Conservation (phyloP, 306 rosid genomes). For the Lathyrus aphaca region DNA sequence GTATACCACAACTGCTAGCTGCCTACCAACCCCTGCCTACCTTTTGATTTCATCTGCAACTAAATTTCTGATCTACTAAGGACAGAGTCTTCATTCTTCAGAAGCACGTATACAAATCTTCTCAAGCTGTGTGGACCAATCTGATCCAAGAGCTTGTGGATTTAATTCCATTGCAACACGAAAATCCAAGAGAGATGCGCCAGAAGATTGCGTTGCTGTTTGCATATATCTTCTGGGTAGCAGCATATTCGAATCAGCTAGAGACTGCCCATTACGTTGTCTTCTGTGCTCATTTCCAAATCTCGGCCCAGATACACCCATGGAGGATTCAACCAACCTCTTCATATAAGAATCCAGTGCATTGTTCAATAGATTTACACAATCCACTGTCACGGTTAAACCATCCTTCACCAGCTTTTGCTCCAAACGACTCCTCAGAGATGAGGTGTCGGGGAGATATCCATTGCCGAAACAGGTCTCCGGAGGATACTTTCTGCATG, state of each 20-base stretch:
- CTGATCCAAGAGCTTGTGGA: constrained; percentile 78
- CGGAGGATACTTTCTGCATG: constrained; percentile 45
- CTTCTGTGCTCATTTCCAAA: constrained; percentile 40
- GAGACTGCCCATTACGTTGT: constrained; percentile 33
- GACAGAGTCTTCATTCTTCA: constrained; percentile 58
- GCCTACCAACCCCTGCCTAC: constrained; percentile 43
- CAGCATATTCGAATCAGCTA: constrained; percentile 45
- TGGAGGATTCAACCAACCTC: constrained; percentile 76
- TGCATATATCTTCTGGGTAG: constrained; percentile 47
- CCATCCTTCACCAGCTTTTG: constrained; percentile 76
- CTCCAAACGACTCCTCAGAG: constrained; percentile 68
- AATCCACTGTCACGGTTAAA: constrained; percentile 57
- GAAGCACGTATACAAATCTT: constrained; percentile 66
- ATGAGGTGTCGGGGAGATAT: constrained; percentile 73
- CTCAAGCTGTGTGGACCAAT: constrained; percentile 86
- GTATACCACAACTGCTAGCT: constrained; percentile 42
- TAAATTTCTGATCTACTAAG: constrained; percentile 34
- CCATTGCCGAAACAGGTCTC: constrained; percentile 71
- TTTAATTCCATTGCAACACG: constrained; percentile 72
- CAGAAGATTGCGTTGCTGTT: constrained; percentile 43
- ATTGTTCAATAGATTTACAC: constrained; percentile 78
- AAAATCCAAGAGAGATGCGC: constrained; percentile 63
- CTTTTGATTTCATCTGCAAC: constrained; percentile 30
- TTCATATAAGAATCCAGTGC: constrained; percentile 83
- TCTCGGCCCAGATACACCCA: constrained; percentile 64